phyloP scores from a whole-genome alignment of 75 land plant species.

The Sequoiadendron giganteum region DNA sequence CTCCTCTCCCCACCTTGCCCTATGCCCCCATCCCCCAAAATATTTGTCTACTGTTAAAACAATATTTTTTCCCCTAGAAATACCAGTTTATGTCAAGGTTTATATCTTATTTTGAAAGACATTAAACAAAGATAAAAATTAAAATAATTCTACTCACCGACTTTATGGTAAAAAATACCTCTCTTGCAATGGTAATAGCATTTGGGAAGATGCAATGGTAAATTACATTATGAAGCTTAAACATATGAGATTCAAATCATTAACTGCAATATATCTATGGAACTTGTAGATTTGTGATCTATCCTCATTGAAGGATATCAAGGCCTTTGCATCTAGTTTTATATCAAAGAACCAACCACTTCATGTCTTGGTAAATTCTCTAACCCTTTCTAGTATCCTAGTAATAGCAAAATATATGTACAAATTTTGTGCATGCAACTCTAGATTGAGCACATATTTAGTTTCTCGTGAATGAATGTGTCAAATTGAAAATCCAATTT shows the following conservation, averaged over 20 bases:
- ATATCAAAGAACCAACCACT: conserved; percentile 53
- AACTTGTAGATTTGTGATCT: conserved; percentile 85
- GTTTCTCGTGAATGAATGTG: background rate
- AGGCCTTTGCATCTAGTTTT: conserved; percentile 62
- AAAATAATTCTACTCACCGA: background rate
- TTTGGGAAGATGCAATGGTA: background rate
- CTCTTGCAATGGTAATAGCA: background rate
- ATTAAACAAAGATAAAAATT: background rate
- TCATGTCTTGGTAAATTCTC: conserved; percentile 76
- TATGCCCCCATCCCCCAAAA: too few relatives aligned
- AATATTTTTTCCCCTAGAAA: background rate
- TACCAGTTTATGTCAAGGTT: conserved; percentile 3
- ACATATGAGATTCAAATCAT: background rate
- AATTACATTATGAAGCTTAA: background rate
- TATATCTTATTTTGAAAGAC: background rate
- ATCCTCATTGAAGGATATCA: conserved; percentile 76
- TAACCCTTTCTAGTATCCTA: conserved; percentile 1
- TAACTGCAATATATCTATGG: background rate
- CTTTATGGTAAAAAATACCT: background rate
- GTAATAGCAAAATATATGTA: background rate
- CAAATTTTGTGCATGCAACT: background rate
- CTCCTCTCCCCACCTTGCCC: too few relatives aligned
- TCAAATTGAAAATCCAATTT: background rate
- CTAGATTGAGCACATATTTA: background rate
- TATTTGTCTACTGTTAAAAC: conserved; percentile 8